Evolutionary conservation across 768 basidiomycete genomes (phyloP).

Genomic region (Lyophyllum decastes): DNA sequence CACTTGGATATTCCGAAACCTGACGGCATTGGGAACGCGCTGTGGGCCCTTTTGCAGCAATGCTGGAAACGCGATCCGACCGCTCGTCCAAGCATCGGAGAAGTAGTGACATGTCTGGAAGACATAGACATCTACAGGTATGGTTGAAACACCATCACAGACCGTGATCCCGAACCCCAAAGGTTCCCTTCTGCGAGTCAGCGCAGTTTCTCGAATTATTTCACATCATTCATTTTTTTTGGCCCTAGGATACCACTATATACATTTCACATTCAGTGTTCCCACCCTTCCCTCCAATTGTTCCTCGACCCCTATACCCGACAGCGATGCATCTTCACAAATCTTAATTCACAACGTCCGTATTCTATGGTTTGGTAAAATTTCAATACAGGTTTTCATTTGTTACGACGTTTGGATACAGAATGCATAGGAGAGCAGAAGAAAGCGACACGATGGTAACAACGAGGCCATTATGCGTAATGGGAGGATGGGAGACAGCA

Average conservation of each 20-base stretch:
- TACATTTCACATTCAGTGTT: background rate
- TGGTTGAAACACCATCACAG: background rate
- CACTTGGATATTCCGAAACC: background rate
- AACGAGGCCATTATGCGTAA: conserved; percentile 7
- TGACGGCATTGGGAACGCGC: background rate
- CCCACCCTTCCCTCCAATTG: background rate
- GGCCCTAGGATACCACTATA: no score
- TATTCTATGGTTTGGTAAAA: background rate
- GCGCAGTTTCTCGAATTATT: background rate
- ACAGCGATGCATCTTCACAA: no score
- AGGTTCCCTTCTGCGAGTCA: background rate
- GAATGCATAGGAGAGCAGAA: conserved; percentile 5
- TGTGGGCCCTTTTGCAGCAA: conserved; percentile 4
- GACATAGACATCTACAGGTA: conserved; percentile 8
- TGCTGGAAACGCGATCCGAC: conserved; percentile 4
- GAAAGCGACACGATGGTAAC: conserved; percentile 1
- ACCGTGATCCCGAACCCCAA: no score
- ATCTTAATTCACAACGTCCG: no score
- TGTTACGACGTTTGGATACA: background rate
- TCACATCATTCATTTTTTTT: background rate
- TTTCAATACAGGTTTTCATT: conserved; percentile 2
- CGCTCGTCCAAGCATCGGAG: conserved; percentile 3
- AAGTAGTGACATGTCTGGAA: conserved; percentile 4
- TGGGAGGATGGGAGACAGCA: conserved; percentile 1
- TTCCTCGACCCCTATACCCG: no score